Conservation (phyloP, 441 rosid species). For the Erodium texanum region DNA sequence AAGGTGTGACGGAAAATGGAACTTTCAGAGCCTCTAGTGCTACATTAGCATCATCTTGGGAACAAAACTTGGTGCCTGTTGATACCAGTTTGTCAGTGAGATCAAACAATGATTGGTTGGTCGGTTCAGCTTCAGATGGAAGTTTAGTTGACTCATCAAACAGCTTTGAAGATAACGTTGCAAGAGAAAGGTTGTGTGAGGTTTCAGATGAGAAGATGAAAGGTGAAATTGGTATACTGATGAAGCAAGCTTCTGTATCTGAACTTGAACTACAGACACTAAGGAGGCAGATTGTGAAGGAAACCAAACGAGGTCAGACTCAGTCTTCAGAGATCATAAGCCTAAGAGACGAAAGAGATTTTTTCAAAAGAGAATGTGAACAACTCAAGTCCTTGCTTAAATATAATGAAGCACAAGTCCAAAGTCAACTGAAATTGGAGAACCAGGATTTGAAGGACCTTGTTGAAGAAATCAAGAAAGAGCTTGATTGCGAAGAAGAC, state of each 20-base stretch:
- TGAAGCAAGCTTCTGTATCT: slow-evolving; percentile 60
- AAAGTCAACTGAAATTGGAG: slow-evolving; percentile 38
- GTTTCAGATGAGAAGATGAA: slow-evolving; percentile 44
- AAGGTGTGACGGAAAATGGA: slow-evolving; percentile 25
- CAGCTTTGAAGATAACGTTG: slow-evolving; percentile 32
- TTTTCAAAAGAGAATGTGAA: slow-evolving; percentile 37
- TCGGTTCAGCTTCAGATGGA: slow-evolving; percentile 65
- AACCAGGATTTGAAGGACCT: slow-evolving; percentile 41
- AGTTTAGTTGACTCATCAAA: slow-evolving; percentile 24
- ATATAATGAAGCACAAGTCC: slow-evolving; percentile 6
- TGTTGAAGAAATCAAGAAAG: slow-evolving; percentile 60
- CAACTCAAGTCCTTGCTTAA: slow-evolving; percentile 38
- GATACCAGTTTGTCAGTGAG: slow-evolving; percentile 28
- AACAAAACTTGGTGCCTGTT: slow-evolving; percentile 16
- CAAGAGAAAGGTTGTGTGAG: slow-evolving; percentile 6
- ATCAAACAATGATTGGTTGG: slow-evolving; percentile 54
- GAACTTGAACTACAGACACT: slow-evolving; percentile 80
- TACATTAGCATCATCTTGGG: no score
- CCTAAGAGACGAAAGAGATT: slow-evolving; percentile 63
- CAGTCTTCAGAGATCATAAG: slow-evolving; percentile 48
- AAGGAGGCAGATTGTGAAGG: slow-evolving; percentile 78
- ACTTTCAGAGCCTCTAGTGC: slow-evolving; percentile 23
- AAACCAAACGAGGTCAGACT: slow-evolving; percentile 71
- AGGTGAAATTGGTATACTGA: slow-evolving; percentile 43
- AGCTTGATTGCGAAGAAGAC: slow-evolving; percentile 61